phyloP scores from a whole-genome alignment of 768 basidiomycete species.

The Rhodotorula sphaerocarpa region DNA sequence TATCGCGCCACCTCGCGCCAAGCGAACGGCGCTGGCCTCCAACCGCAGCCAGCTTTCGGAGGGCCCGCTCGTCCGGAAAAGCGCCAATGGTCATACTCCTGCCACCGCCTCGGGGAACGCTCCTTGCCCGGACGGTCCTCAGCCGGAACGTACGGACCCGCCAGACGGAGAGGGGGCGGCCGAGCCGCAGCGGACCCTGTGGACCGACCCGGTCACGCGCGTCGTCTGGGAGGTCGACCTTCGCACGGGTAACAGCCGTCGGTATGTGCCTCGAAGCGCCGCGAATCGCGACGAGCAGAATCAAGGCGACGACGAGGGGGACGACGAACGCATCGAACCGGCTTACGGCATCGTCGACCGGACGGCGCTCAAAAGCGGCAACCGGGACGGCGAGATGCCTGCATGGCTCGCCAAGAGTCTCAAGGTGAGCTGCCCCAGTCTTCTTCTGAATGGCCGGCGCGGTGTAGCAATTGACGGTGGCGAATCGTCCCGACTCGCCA shows the following conservation, averaged over 20 bases:
- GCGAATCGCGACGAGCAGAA: no score
- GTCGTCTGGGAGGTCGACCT: slow-evolving; percentile 56
- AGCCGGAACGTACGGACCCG: background rate
- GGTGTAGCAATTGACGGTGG: no score
- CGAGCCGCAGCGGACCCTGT: slow-evolving; percentile 37
- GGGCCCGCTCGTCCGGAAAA: no score
- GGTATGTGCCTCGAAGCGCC: no score
- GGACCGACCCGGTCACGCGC: slow-evolving; percentile 60
- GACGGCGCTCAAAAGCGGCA: slow-evolving; percentile 24
- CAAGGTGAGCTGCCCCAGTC: slow-evolving; percentile 46
- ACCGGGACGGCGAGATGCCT: slow-evolving; percentile 45
- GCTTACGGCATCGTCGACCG: slow-evolving; percentile 1
- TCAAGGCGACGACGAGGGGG: no score
- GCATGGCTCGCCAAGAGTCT: slow-evolving; percentile 60
- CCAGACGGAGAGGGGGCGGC: no score
- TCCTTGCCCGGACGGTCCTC: background rate
- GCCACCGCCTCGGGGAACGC: no score
- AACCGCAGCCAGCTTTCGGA: no score
- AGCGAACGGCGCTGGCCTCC: no score
- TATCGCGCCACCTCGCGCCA: no score
- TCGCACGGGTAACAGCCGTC: slow-evolving; percentile 63
- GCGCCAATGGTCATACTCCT: no score
- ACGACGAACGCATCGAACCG: background rate
- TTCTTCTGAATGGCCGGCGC: background rate
- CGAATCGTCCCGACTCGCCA: no score